Conservation (phyloP, 352 stramenopile species). For the Thraustotheca clavata region DNA sequence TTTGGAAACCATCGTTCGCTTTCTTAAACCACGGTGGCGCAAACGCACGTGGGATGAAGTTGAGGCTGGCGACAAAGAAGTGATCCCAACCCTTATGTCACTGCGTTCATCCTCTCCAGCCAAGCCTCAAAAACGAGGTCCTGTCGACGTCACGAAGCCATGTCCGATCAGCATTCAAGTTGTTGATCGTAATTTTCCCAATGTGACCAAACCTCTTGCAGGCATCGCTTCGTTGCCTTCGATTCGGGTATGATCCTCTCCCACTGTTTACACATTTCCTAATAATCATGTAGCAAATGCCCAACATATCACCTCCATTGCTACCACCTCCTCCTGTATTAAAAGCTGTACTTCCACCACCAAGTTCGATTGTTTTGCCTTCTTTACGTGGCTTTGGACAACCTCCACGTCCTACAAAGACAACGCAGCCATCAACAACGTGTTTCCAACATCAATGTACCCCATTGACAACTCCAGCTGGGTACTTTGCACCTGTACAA, state of each 20-base stretch:
- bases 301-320: background rate
- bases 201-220: background rate
- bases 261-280: background rate
- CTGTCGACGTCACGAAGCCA: background rate
- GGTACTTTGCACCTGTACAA: background rate
- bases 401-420: background rate
- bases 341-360: background rate
- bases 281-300: background rate
- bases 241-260: background rate
- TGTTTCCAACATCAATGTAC: background rate
- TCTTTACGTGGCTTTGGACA: slow-evolving; percentile 2
- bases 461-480: too few species aligned
- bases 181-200: background rate
- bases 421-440: background rate
- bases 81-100: slow-evolving; percentile 5
- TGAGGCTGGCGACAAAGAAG: slow-evolving; percentile 5
- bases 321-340: background rate
- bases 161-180: background rate
- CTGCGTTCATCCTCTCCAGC: slow-evolving; percentile 1
- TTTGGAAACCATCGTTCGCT: slow-evolving; percentile 4
- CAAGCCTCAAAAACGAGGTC: background rate
- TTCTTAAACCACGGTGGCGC: background rate
- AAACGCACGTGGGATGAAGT: slow-evolving; percentile 4
- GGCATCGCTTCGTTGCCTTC: background rate
- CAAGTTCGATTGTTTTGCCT: background rate